Conservation (phyloP, 2,329 filamentous ascomycete genomes). For the Colletotrichum melonis region DNA sequence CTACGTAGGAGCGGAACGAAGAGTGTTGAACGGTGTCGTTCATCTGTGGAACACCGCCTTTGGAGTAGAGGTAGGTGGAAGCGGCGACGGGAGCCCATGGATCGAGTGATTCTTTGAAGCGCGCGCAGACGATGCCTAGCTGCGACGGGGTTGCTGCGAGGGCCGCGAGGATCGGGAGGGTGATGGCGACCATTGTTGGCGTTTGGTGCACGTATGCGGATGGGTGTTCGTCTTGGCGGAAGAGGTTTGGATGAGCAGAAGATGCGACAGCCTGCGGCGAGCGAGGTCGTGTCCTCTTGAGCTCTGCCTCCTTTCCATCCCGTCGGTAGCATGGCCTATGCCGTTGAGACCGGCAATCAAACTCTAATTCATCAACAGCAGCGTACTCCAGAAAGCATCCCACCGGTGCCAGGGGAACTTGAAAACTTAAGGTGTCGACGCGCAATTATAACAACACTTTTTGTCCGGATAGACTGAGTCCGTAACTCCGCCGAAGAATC, state of each 20-base stretch:
- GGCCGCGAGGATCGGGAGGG: not conserved
- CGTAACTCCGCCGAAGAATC: not conserved
- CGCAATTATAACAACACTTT: not conserved
- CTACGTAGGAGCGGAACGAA: slow-evolving; percentile 32
- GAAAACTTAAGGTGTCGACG: not conserved
- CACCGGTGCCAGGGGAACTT: not conserved
- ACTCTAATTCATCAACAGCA: not conserved
- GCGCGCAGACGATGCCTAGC: slow-evolving; percentile 31
- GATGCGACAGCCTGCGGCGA: too few species aligned
- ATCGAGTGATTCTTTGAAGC: slow-evolving; percentile 34
- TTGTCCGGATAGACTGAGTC: not conserved
- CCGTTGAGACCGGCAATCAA: not conserved
- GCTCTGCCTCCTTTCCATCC: not conserved
- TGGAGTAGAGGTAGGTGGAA: slow-evolving; percentile 34
- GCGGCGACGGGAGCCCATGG: slow-evolving; percentile 23
- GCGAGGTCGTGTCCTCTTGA: not conserved
- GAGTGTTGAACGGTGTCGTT: slow-evolving; percentile 31
- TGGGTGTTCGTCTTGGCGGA: too few species aligned
- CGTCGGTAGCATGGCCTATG: not conserved
- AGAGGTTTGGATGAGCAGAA: too few species aligned
- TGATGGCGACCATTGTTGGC: not conserved
- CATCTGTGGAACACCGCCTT: slow-evolving; percentile 25
- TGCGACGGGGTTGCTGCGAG: not conserved
- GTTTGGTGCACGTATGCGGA: too few species aligned
- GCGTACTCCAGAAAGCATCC: not conserved